Percentiles rank a stretch among this genome's conserved stretches.
Evolutionary conservation across 164 flowering plant species (phyloP).

Genomic region (Taxillus chinensis): DNA sequence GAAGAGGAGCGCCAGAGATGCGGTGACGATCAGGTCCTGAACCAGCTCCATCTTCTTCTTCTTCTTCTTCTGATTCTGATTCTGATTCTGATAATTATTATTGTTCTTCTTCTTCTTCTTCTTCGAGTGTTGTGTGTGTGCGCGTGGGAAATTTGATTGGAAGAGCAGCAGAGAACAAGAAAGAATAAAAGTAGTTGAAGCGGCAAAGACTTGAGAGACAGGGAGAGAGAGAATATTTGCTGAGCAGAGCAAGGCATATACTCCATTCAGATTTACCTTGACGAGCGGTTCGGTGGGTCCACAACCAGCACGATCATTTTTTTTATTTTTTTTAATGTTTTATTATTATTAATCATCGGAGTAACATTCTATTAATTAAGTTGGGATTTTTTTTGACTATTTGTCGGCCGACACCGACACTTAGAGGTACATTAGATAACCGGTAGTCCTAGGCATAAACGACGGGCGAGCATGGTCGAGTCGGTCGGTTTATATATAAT

Average conservation of each 20-base stretch:
- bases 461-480: too few relatives aligned
- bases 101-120: background rate
- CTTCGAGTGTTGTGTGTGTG: background rate
- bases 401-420: too few relatives aligned
- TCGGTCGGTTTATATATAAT: too few relatives aligned
- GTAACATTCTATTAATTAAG: too few relatives aligned
- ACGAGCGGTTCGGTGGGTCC: too few relatives aligned
- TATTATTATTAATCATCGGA: too few relatives aligned
- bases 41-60: slow-evolving; percentile 33
- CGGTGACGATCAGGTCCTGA: slow-evolving; percentile 33
- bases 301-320: too few relatives aligned
- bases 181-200: background rate
- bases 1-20: slow-evolving; percentile 31
- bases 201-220: background rate
- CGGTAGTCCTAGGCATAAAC: too few relatives aligned
- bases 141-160: background rate
- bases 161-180: background rate
- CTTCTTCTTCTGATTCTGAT: background rate
- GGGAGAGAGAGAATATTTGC: slow-evolving; percentile 21
- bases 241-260: slow-evolving; percentile 51
- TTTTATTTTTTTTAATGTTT: too few relatives aligned
- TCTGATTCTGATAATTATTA: too few relatives aligned
- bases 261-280: slow-evolving; percentile 1
- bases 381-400: too few relatives aligned
- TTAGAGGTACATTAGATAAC: too few relatives aligned